Conservation (phyloP, 2,329 filamentous ascomycete species). For the Lachnellula subtilissima region DNA sequence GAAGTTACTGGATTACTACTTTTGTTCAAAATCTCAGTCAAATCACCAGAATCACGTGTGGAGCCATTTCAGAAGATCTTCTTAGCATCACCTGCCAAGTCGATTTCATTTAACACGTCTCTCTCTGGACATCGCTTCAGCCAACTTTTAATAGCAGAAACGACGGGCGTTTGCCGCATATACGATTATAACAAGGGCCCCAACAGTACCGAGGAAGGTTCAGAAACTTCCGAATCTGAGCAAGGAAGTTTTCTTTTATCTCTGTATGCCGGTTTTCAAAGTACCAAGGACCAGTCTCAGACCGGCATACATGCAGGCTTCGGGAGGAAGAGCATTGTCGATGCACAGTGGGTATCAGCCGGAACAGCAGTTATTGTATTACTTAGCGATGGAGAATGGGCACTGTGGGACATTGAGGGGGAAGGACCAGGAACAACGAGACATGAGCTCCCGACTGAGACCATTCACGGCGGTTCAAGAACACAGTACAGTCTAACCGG, state of each 20-base stretch:
- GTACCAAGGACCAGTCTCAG: slow-evolving; percentile 33
- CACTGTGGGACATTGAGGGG: slow-evolving; percentile 62
- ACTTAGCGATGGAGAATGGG: slow-evolving; percentile 62
- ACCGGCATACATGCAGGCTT: slow-evolving; percentile 45
- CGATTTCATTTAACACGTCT: slow-evolving; percentile 57
- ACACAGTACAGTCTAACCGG: slow-evolving; percentile 55
- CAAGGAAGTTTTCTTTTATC: slow-evolving; percentile 63
- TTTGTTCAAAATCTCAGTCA: slow-evolving; percentile 52
- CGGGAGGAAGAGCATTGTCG: slow-evolving; percentile 55
- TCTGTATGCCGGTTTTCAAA: slow-evolving; percentile 42
- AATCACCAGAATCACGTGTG: slow-evolving; percentile 27
- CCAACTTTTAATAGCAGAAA: slow-evolving; percentile 53
- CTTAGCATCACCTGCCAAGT: slow-evolving; percentile 48
- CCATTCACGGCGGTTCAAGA: slow-evolving; percentile 47
- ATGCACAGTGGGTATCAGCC: slow-evolving; percentile 57
- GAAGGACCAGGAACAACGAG: slow-evolving; percentile 45
- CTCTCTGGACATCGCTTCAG: slow-evolving; percentile 39
- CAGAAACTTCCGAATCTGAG: slow-evolving; percentile 32
- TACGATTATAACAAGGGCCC: slow-evolving; percentile 56
- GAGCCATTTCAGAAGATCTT: slow-evolving; percentile 58
- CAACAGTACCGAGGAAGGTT: slow-evolving; percentile 47
- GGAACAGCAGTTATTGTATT: slow-evolving; percentile 55
- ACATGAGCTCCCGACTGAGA: slow-evolving; percentile 39
- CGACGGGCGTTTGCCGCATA: slow-evolving; percentile 52
- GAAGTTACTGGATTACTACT: slow-evolving; percentile 56